Evolutionary conservation across 495 filamentous ascomycete species (phyloP).

Genomic region (Aspergillus mulundensis): DNA sequence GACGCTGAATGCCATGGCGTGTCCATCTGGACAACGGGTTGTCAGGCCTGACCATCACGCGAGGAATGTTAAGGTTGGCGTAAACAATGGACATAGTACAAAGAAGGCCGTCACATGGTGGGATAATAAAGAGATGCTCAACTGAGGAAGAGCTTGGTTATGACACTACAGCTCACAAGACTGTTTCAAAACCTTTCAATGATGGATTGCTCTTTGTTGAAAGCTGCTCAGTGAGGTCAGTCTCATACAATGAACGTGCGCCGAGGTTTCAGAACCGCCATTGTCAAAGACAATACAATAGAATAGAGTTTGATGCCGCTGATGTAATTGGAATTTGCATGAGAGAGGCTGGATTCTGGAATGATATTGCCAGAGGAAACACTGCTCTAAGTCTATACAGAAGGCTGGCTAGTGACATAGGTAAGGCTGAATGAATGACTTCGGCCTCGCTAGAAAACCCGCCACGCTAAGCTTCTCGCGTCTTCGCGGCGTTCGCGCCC

Average conservation of each 20-base stretch:
- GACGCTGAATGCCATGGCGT: constrained; percentile 6
- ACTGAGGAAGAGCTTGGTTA: too few species aligned
- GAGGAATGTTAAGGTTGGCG: constrained; percentile 16
- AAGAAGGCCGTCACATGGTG: neutral
- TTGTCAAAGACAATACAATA: neutral
- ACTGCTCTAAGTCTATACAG: too few species aligned
- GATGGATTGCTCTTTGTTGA: neutral
- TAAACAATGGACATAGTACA: constrained; percentile 3
- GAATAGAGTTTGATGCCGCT: neutral
- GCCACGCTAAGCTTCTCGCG: neutral
- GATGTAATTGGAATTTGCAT: neutral
- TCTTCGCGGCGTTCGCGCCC: neutral
- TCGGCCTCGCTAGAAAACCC: neutral
- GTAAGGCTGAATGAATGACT: too few species aligned
- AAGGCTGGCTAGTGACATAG: too few species aligned
- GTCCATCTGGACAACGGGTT: constrained; percentile 9
- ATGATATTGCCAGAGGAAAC: neutral
- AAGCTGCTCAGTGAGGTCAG: neutral
- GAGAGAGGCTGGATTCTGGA: neutral
- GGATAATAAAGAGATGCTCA: neutral
- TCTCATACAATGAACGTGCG: neutral
- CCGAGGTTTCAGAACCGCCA: neutral
- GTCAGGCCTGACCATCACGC: constrained; percentile 22
- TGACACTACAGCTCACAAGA: neutral
- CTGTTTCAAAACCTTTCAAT: neutral